A percentile compares a stretch with the other conserved stretches of the same genome.
Evolutionary conservation across 176 grass and related monocot species (phyloP).

Genomic region (Elymus sibiricus): DNA sequence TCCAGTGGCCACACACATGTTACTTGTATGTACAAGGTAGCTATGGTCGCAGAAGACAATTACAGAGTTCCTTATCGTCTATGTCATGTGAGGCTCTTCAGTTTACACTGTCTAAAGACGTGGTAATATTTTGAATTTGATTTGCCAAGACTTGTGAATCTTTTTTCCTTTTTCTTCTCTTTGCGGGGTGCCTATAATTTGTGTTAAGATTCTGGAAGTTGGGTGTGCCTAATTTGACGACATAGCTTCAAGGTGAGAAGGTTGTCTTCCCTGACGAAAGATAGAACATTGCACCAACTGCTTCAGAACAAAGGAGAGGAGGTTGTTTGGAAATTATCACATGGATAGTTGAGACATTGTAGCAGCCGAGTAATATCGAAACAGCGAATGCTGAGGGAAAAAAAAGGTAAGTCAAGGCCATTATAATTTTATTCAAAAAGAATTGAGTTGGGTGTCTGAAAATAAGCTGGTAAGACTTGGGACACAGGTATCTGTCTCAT

Average conservation of each 20-base stretch:
- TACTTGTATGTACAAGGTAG: too few species aligned
- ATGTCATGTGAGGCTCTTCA: too few species aligned
- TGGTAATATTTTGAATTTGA: too few species aligned
- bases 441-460: background rate
- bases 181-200: background rate
- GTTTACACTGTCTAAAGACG: too few species aligned
- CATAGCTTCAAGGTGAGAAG: background rate
- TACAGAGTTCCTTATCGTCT: too few species aligned
- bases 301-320: background rate
- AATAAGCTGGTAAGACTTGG: background rate
- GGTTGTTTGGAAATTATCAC: background rate
- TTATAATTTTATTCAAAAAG: background rate
- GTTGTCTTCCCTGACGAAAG: background rate
- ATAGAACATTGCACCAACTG: background rate
- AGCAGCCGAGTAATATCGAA: background rate
- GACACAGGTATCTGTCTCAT: slow-evolving; percentile 4
- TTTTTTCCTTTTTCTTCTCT: too few species aligned
- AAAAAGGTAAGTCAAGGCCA: background rate
- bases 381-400: background rate
- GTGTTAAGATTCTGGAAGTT: background rate
- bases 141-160: too few species aligned
- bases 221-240: slow-evolving; percentile 11
- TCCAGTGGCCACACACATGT: too few species aligned
- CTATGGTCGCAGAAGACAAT: too few species aligned
- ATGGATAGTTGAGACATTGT: background rate